Percentiles rank a stretch among this genome's conserved stretches.
Conservation (phyloP, 139 green algal species). For the Micractinium conductrix region DNA sequence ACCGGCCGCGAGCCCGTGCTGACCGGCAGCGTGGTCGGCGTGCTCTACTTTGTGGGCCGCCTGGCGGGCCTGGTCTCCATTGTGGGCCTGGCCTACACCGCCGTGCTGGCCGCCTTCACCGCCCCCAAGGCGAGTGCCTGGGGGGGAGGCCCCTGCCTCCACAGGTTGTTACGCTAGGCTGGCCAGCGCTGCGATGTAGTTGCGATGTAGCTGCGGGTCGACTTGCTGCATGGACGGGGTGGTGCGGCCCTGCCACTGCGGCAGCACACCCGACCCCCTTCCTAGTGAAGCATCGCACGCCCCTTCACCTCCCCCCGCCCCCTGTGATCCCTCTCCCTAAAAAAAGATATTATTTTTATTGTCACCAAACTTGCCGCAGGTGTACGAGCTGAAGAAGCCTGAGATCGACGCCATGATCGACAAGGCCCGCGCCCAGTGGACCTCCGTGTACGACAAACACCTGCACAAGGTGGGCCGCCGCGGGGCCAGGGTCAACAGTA, state of each 20-base stretch:
- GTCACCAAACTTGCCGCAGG: constrained; percentile 54
- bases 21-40: constrained; percentile 21
- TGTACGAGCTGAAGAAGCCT: constrained; percentile 70
- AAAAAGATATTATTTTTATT: no score
- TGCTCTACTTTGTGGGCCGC: constrained; percentile 47
- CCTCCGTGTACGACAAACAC: constrained; percentile 34
- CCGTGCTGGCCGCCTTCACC: constrained; percentile 6
- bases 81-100: constrained; percentile 44
- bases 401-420: constrained; percentile 57
- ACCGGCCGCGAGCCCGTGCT: constrained; percentile 17
- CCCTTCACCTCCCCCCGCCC: background rate
- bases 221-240: no score
- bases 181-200: no score
- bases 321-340: no score
- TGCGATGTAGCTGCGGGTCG: no score
- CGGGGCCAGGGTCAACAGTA: background rate
- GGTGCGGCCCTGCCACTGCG: no score
- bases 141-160: no score
- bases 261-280: no score
- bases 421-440: constrained; percentile 41
- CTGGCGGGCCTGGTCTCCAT: constrained; percentile 45
- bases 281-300: background rate
- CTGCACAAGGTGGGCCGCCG: constrained; percentile 21
- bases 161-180: no score
- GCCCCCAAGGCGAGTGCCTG: constrained; percentile 9